A percentile compares a stretch with the other conserved stretches of the same genome.
Conservation (phyloP, 73 alveolate genomes). For the Stentor coeruleus region DNA sequence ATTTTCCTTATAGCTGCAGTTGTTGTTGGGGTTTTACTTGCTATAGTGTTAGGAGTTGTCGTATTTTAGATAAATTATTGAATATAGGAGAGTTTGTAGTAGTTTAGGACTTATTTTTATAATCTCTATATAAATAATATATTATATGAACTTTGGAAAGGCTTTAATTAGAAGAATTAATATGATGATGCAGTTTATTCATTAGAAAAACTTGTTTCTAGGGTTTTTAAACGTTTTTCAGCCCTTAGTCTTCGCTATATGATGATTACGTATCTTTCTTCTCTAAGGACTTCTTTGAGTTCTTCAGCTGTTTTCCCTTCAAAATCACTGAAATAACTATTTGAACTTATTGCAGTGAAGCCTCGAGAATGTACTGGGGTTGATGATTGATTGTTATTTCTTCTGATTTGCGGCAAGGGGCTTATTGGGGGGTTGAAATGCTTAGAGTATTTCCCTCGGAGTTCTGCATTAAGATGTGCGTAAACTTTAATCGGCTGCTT, state of each 20-base stretch:
- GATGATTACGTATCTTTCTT: background rate
- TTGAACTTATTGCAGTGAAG: no score
- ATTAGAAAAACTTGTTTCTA: background rate
- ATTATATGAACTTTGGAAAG: no score
- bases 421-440: no score
- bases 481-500: no score
- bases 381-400: no score
- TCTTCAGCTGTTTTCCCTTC: background rate
- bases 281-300: background rate
- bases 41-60: background rate
- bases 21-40: background rate
- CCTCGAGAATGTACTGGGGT: no score
- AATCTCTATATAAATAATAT: background rate
- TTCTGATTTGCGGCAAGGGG: no score
- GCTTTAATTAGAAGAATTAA: no score
- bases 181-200: background rate
- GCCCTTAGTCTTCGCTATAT: background rate
- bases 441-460: no score
- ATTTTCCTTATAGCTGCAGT: slow-evolving; percentile 5
- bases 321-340: background rate
- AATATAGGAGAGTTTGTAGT: background rate
- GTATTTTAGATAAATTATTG: background rate
- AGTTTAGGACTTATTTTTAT: background rate
- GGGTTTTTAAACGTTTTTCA: background rate
- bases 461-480: no score